Percentiles rank a stretch among this genome's conserved stretches.
Evolutionary conservation across 2,329 filamentous ascomycete species (phyloP).

Genomic region (Ceratocystis papillata): DNA sequence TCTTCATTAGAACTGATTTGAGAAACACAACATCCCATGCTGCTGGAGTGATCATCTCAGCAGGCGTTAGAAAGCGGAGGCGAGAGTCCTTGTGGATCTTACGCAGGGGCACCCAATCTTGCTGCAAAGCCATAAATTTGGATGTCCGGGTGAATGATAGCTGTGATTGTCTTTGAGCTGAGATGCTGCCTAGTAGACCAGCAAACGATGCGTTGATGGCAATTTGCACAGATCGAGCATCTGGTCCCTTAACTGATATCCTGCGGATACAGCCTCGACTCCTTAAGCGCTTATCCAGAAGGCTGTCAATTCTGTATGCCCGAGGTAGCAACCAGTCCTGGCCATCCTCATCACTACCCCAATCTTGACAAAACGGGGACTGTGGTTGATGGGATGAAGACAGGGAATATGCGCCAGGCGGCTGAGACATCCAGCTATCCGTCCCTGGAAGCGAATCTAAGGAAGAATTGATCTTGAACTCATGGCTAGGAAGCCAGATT

Average conservation of each 20-base stretch:
- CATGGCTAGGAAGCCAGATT: constrained; percentile 42
- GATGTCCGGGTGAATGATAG: constrained; percentile 6
- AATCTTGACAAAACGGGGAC: constrained; percentile 40
- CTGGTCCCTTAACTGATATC: constrained; percentile 50
- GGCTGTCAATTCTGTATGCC: constrained; percentile 52
- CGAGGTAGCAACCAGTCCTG: constrained; percentile 57
- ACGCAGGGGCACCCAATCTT: constrained; percentile 62
- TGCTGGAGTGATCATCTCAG: constrained; percentile 62
- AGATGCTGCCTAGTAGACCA: constrained; percentile 35
- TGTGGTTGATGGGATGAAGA: constrained; percentile 36
- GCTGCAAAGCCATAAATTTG: constrained; percentile 49
- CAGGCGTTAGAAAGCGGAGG: constrained; percentile 56
- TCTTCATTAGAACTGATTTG: constrained; percentile 61
- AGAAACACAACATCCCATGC: constrained; percentile 64
- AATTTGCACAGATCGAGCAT: constrained; percentile 56
- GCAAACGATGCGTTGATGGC: constrained; percentile 54
- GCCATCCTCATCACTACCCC: constrained; percentile 36
- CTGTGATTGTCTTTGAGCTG: constrained; percentile 12
- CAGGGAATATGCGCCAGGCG: constrained; percentile 36
- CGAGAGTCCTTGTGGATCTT: constrained; percentile 65
- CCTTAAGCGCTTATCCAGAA: constrained; percentile 58
- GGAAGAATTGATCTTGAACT: constrained; percentile 37
- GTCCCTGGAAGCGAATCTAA: constrained; percentile 29
- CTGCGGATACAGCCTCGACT: constrained; percentile 62
- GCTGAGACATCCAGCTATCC: constrained; percentile 47